Evolutionary conservation across 2,329 filamentous ascomycete species (phyloP), one percentile per base, ranked within the genome.

Genomic region (Neopestalotiopsis sp.): DNA sequence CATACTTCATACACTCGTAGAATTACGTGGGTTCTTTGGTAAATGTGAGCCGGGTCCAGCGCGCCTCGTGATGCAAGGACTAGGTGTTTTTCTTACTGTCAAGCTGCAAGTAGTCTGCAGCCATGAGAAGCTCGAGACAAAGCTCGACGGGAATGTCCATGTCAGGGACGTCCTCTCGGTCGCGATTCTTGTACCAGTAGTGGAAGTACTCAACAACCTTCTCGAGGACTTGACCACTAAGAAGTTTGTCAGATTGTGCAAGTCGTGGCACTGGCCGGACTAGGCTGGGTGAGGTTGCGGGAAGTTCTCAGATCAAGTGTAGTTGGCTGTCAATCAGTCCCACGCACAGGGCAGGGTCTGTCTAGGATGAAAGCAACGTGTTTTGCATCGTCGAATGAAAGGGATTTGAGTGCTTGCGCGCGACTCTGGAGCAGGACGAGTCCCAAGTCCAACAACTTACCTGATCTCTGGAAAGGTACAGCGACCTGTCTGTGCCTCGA

Each of bases 121-220:
- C 93, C 82, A 92, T 91, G 72, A 95, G 81, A 70, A 95, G 80
- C 82, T 95, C 92, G 58, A 95, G 84, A 74, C 92, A 94, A 64
- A 95, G 83, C 81, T 95, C 92, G 38, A 92, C 89, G 13, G 92
- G 92, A 69, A 95, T 91, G 17, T 94, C 92, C 90, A 94, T 92
- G 76, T 95, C 93, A 4, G 91, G 90, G 24, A 94, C 92, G 74
- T 94, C 90, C 73, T 91, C 90, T 73, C 85, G 85, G 73, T 94
- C 87, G 65, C 87, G 87, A 80, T 93, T 87, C 75, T 90, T 91
- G 80, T 94, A 91, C 84, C 92, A 92, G 83, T 94, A 95, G 78
- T 94, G 92, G 71, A 94, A 91, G 81, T 95, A 95, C 81, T 95
- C 92, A 79, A 91, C 92, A 40, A 95, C 90, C 78, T 94, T 94